These are phyloP conservation scores for Hypsizygus ulmarius DNA, from an alignment of 1,284 basidiomycete genomes.

Conservation along the genomic window DNA sequence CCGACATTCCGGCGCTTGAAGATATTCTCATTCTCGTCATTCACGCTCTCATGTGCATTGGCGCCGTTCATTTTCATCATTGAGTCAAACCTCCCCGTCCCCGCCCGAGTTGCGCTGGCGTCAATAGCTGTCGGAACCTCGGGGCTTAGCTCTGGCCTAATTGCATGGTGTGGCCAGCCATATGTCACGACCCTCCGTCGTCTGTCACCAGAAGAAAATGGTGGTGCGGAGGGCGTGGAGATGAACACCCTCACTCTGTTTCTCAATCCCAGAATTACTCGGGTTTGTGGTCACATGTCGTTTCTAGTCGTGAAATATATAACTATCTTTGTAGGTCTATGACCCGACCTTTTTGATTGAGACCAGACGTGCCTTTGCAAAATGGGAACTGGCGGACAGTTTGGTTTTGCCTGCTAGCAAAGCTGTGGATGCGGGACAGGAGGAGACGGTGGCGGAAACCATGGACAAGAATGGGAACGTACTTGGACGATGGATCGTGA, in stretches of 20 bases:
- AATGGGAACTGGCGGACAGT: constrained; percentile 70
- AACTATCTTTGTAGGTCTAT: constrained; percentile 50
- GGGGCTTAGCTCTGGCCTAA: constrained; percentile 68
- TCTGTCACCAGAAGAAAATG: constrained; percentile 38
- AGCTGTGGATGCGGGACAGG: constrained; percentile 44
- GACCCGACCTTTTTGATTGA: constrained; percentile 71
- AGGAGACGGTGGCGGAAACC: constrained; percentile 80
- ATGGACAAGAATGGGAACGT: constrained; percentile 59
- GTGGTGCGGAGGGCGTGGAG: constrained; percentile 57
- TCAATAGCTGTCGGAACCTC: constrained; percentile 71
- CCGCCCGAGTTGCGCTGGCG: constrained; percentile 69
- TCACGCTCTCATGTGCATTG: constrained; percentile 67
- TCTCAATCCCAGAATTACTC: constrained; percentile 55
- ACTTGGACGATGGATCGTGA: constrained; percentile 76
- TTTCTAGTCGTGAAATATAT: not conserved
- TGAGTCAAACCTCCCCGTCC: constrained; percentile 69
- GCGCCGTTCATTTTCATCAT: constrained; percentile 80
- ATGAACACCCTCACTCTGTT: constrained; percentile 67
- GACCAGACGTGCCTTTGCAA: constrained; percentile 72
- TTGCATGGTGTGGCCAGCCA: constrained; percentile 67
- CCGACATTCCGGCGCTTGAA: constrained; percentile 76
- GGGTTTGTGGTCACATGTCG: constrained; percentile 6
- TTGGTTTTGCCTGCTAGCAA: constrained; percentile 46
- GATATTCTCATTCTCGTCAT: constrained; percentile 78
- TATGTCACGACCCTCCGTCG: constrained; percentile 49